phyloP scores from a whole-genome alignment of 805 yeast species.

The Scheffersomyces amazonensis region DNA sequence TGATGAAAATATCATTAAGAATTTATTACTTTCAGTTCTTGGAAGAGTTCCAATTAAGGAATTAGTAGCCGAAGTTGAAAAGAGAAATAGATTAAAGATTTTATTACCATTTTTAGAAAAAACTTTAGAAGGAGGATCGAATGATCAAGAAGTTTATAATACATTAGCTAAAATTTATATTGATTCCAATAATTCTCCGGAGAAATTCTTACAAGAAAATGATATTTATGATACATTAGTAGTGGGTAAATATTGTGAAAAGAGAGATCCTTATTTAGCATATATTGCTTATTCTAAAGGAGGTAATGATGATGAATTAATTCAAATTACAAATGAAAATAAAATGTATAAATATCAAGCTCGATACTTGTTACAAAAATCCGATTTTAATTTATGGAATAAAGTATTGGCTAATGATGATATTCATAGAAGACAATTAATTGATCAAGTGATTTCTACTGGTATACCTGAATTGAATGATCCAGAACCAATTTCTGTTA shows the following conservation, averaged over 20 bases:
- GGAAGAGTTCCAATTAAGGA: constrained; percentile 94
- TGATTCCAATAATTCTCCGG: constrained; percentile 97
- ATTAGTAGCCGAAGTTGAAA: constrained; percentile 91
- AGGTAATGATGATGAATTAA: constrained; percentile 81
- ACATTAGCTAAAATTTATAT: constrained; percentile 97
- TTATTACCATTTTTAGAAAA: constrained; percentile 91
- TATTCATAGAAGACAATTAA: constrained; percentile 82
- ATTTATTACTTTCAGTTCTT: constrained; percentile 74
- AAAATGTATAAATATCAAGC: constrained; percentile 99
- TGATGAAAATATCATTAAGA: constrained; percentile 84
- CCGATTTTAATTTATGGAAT: constrained; percentile 83
- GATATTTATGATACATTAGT: constrained; percentile 85
- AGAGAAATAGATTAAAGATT: constrained; percentile 89
- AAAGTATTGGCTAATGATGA: constrained; percentile 73
- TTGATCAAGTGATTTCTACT: constrained; percentile 92
- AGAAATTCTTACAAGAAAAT: constrained; percentile 91
- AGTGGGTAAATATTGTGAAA: constrained; percentile 98
- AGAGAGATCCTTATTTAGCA: constrained; percentile 97
- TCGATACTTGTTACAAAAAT: constrained; percentile 84
- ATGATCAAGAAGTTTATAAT: constrained; percentile 89
- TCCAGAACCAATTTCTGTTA: constrained; percentile 90
- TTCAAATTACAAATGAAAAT: constrained; percentile 92
- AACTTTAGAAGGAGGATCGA: constrained; percentile 76
- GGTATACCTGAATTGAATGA: constrained; percentile 93
- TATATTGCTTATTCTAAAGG: constrained; percentile 98